Percentiles rank a stretch among this genome's conserved stretches.
phyloP scores from a whole-genome alignment of 2,329 filamentous ascomycete species.

The Fusarium mexicanum region DNA sequence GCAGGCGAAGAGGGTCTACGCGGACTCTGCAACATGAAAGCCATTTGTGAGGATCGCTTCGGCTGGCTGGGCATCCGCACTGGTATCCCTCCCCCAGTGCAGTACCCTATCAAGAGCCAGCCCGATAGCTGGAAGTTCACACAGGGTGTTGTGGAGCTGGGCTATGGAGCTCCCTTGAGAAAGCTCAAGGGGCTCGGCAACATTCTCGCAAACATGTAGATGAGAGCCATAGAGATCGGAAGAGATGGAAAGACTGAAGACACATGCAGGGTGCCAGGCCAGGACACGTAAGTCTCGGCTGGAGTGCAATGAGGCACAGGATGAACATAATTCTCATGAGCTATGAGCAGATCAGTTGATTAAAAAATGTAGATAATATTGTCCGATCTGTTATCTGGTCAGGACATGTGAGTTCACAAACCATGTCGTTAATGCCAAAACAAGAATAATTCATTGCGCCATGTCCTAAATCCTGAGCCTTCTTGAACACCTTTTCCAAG shows the following conservation, averaged over 20 bases:
- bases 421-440: neutral
- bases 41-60: slow-evolving; percentile 80
- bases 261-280: neutral
- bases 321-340: neutral
- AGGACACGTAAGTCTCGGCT: neutral
- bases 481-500: slow-evolving; percentile 6
- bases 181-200: slow-evolving; percentile 54
- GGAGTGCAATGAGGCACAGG: neutral
- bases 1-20: slow-evolving; percentile 89
- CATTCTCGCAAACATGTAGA: slow-evolving; percentile 56
- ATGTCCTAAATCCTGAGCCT: slow-evolving; percentile 6
- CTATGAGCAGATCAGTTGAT: slow-evolving; percentile 1
- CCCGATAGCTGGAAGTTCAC: slow-evolving; percentile 72
- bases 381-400: neutral
- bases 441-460: neutral
- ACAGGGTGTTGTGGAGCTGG: slow-evolving; percentile 68
- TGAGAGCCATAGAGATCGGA: neutral
- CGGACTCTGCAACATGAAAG: slow-evolving; percentile 87
- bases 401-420: neutral
- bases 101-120: slow-evolving; percentile 80
- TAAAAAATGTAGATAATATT: neutral
- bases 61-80: slow-evolving; percentile 73
- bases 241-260: neutral
- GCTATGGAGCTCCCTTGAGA: slow-evolving; percentile 59
- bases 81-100: slow-evolving; percentile 79